Conservation (phyloP, 495 filamentous ascomycete genomes). For the Trichoderma erinaceum region DNA sequence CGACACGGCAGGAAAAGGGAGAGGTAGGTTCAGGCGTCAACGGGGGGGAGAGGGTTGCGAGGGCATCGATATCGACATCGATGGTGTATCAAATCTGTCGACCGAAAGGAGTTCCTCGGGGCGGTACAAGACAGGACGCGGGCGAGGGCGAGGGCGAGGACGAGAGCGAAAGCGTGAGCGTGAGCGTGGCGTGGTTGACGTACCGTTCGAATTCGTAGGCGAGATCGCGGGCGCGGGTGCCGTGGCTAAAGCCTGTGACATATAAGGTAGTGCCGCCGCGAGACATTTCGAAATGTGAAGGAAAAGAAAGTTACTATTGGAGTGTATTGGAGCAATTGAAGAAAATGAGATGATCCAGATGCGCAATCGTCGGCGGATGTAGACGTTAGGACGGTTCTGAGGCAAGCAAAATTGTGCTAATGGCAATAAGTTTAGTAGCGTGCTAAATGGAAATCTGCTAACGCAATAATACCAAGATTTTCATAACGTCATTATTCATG, state of each 20-base stretch:
- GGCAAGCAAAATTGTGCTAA: not conserved
- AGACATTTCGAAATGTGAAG: conserved; percentile 62
- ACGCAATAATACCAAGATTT: not conserved
- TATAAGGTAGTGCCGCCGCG: conserved; percentile 92
- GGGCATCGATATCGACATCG: conserved; percentile 26
- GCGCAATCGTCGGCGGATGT: not conserved
- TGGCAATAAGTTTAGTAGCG: not conserved
- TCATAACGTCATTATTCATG: not conserved
- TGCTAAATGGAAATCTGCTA: not conserved
- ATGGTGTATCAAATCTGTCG: conserved; percentile 18
- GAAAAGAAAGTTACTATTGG: not conserved
- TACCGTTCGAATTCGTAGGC: conserved; percentile 99
- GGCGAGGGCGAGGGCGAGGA: conserved; percentile 33
- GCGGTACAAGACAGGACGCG: conserved; percentile 21
- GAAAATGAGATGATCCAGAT: not conserved
- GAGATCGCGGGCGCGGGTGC: conserved; percentile 97
- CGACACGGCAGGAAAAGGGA: conserved; percentile 28
- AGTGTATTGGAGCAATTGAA: not conserved
- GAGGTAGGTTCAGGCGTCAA: conserved; percentile 18
- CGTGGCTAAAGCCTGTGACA: conserved; percentile 95
- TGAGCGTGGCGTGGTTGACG: conserved; percentile 46
- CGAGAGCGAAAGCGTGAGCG: conserved; percentile 38
- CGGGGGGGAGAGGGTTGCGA: conserved; percentile 16
- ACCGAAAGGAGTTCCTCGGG: conserved; percentile 1
- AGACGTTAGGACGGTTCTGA: not conserved